Evolutionary conservation across 805 yeast genomes (phyloP), one percentile per base, ranked within the genome.

Genomic region (Schwanniomyces sp.): DNA sequence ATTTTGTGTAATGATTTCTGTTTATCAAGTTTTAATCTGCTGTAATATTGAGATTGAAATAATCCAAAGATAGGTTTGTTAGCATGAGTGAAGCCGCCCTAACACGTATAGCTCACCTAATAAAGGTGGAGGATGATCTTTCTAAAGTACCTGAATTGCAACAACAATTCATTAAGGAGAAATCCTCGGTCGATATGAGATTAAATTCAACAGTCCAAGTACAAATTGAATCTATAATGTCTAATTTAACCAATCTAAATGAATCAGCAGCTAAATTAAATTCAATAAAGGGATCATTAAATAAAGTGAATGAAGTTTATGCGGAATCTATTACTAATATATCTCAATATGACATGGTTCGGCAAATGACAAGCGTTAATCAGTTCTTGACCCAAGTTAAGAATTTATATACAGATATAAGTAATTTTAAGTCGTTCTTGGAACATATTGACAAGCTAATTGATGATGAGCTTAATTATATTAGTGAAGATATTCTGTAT

Each of bases 331-430:
- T 79, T 26, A 72, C 79, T 9, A 74, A 85, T 7, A 84, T 88
- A 18, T 74, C 78, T 17, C 80, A 85, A 46, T 91, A 88, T 63
- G 86, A 81, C 42, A 72, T 86, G 34, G 84, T 91, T 41, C 80
- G 82, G 59, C 75, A 78, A 49, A 80, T 90, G 50, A 81, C 95
- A 0, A 73, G 72, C 24, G 78, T 86, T 4, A 84, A 88, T 62
- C 86, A 85, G 53, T 86, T 85, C 54, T 83, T 92, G 62, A 80
- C 77, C 42, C 85, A 83, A 55, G 88, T 89, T 7, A 81, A 84
- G 36, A 69, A 74, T 53, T 80, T 91, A 27, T 83, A 84, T 50
- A 73, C 77, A 34, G 86, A 80, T 50, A 85, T 91, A 50, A 66
- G 78, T 21, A 69, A 78, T 17, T 81, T 86, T 66, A 74, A 78